Conservation (phyloP, 2,329 filamentous ascomycete genomes). For the Trichoderma simmonsii region DNA sequence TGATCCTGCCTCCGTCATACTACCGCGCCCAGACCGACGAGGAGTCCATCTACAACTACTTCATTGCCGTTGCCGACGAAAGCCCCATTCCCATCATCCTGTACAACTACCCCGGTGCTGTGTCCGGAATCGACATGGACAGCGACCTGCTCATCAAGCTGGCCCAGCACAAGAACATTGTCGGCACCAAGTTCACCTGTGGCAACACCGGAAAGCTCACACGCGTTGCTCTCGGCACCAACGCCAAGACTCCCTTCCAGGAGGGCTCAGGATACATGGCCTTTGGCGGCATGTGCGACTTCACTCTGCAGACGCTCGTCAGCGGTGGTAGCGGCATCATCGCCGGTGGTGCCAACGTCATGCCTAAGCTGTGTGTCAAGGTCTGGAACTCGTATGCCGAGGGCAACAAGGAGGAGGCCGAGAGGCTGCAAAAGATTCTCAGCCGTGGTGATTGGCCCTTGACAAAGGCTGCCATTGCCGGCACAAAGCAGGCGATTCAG, state of each 20-base stretch:
- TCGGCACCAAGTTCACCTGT: constrained; percentile 89
- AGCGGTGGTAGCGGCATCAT: constrained; percentile 82
- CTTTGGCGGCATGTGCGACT: constrained; percentile 84
- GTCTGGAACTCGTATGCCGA: constrained; percentile 74
- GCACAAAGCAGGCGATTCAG: constrained; percentile 82
- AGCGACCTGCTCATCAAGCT: constrained; percentile 80
- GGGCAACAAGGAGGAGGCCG: constrained; percentile 72
- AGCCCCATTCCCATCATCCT: constrained; percentile 76
- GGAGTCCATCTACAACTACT: constrained; percentile 69
- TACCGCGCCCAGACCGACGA: constrained; percentile 77
- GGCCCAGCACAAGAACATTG: constrained; percentile 75
- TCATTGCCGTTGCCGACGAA: constrained; percentile 68
- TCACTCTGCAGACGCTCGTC: constrained; percentile 76
- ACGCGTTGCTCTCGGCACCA: constrained; percentile 68
- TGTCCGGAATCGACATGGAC: constrained; percentile 85
- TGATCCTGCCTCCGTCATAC: constrained; percentile 79
- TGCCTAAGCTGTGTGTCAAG: constrained; percentile 76
- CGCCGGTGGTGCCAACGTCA: constrained; percentile 79
- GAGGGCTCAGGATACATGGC: constrained; percentile 72
- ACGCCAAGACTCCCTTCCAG: constrained; percentile 63
- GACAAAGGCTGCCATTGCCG: constrained; percentile 78
- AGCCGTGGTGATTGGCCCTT: constrained; percentile 78
- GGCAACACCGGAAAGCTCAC: constrained; percentile 88
- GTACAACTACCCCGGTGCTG: constrained; percentile 89
- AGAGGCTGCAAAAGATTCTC: constrained; percentile 72